Evolutionary conservation across 148 eudicot genomes (phyloP), one percentile per base, ranked within the genome.

Genomic region (Nyssa sinensis): DNA sequence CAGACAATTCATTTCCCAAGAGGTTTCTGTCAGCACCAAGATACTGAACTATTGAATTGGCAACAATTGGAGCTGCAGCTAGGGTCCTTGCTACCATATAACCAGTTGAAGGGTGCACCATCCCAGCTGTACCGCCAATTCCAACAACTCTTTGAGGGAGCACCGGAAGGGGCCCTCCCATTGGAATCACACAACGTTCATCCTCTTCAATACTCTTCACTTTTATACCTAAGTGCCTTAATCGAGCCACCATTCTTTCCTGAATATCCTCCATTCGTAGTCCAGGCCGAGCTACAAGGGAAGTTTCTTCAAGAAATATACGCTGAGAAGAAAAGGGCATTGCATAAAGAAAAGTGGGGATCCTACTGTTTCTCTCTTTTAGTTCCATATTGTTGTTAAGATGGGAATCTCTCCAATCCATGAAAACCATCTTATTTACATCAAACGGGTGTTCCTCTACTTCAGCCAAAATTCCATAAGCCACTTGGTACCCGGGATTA

Each of bases 361-460:
- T 86, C 82, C 79, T 91, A 61, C 82, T 75, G 70, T 96, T 96
- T 80, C 88, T 88, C 77, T 83, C 88, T 78, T 88, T 88, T 27
- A 96, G 77, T 74, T 79, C 88, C 58, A 11, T 47, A 33, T 88
- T 81, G 32, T 72, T 77, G 24, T 84, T 81, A 64, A 96, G 88
- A 83, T 93, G 99, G 16, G 97, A 89, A 72, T 96, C 99, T 81
- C 99, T 81, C 99, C 99, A 96, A 76, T 96, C 99, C 98, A 96
- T 96, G 84, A 96, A 93, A 28, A 96, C 69, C 99, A 96, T 96
- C 80, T 96, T 96, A 74, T 93, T 85, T 12, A 88, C 84, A 83
- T 96, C 99, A 77, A 93, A 96, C 1, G 99, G 99, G 75, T 96
- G 99, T 34, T 79, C 90, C 74, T 93, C 97, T 4, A 96, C 99